A percentile compares a stretch with the other conserved stretches of the same genome.
Evolutionary conservation across 306 rosid species (phyloP).

Genomic region (Acacia confusa): DNA sequence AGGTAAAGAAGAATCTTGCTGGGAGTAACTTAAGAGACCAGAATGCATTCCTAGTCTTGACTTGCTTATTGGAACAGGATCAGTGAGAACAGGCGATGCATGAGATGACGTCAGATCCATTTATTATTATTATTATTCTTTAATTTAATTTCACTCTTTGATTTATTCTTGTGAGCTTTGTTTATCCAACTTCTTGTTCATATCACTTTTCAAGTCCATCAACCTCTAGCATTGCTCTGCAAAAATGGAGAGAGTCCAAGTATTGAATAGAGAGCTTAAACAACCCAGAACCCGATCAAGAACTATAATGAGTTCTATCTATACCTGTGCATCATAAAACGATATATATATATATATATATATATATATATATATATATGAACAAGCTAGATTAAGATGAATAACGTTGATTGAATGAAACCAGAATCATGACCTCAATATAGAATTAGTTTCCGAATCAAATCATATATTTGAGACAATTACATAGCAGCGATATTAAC

Average conservation of each 20-base stretch:
- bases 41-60: constrained; percentile 74
- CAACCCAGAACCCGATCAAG: neutral
- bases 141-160: neutral
- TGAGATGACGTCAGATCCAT: constrained; percentile 80
- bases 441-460: no score
- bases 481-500: no score
- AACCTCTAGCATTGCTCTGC: constrained; percentile 30
- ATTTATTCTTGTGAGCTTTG: neutral
- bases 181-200: constrained; percentile 43
- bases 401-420: no score
- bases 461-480: no score
- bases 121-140: neutral
- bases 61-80: constrained; percentile 71
- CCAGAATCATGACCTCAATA: no score
- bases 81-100: constrained; percentile 66
- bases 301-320: neutral
- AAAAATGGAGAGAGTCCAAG: no score
- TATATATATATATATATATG: no score
- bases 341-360: neutral
- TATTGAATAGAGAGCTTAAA: constrained; percentile 19
- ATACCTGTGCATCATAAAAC: neutral
- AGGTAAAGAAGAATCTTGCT: constrained; percentile 47
- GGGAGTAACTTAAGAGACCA: constrained; percentile 30
- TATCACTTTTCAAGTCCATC: constrained; percentile 39
- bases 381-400: no score